Evolutionary conservation across 148 eudicot genomes (phyloP), one percentile per base, ranked within the genome.

Genomic region (Vaccinium darrowii): DNA sequence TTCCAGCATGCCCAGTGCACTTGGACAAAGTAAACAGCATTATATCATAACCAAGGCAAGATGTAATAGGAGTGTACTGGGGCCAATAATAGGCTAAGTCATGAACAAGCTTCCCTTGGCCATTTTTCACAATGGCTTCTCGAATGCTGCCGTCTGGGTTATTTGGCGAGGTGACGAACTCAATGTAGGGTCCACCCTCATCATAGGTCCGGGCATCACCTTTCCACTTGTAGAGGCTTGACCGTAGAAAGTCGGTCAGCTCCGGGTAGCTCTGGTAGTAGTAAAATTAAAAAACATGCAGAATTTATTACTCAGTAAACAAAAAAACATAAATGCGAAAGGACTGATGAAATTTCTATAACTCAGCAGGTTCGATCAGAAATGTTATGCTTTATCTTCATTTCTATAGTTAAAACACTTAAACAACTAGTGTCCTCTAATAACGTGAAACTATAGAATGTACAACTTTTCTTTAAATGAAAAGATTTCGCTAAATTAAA

Each of bases 51-150:
- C 88, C 86, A 50, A 89, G 87, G 2, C 88, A 77, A 4, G 78
- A 33, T 36, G 97, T 89, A 15, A 96, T 94, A 47, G 99, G 88
- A 21, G 97, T 92, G 82, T 92, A 93, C n/a, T 95, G 98, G 4
- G 98, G 98, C 98, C 98, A 95, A 60, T 92, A 94, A 83, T 95
- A 94, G 39, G 98, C 99, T 72, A 92, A 92, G 79, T 96, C 99
- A 85, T 91, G 90, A 16, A 96, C 88, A 3, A 89, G 73, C 86
- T 87, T 84, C 25, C 94, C 98, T n/a, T 83, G 85, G 27, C 84
- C 86, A 63, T 72, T 25, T n/a, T 90, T 90, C 49, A 92, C 92
- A 7, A 89, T 88, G 11, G 92, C 82, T 27, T 91, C 88, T 33
- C 92, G 86, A 0, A 62, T 73, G 0, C 18, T 23, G 4, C 99